These are phyloP conservation scores for Nemania serpens DNA, from an alignment of 2,329 filamentous ascomycete genomes.

Conservation along the genomic window DNA sequence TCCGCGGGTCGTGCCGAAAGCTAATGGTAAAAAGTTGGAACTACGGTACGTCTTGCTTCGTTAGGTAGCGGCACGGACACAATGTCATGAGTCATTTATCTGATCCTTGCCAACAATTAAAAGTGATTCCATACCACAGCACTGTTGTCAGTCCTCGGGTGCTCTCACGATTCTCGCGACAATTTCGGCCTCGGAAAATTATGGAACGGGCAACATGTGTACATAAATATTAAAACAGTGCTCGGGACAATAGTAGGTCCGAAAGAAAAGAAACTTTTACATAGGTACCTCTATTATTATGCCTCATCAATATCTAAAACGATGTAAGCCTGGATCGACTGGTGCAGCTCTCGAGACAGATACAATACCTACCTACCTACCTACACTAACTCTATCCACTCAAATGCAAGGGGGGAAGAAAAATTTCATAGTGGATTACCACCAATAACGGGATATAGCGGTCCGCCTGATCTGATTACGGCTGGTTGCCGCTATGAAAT, in stretches of 20 bases:
- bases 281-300: no score
- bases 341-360: no score
- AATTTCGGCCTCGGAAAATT: not conserved
- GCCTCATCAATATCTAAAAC: no score
- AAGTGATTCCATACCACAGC: not conserved
- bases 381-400: no score
- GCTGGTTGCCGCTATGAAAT: constrained; percentile 11
- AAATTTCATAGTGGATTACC: constrained; percentile 2
- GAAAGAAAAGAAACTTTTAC: no score
- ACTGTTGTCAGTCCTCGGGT: not conserved
- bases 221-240: no score
- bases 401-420: not conserved
- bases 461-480: constrained; percentile 20
- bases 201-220: not conserved
- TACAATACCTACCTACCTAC: no score
- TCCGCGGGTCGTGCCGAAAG: not conserved
- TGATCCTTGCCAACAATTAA: constrained; percentile 5
- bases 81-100: constrained; percentile 17
- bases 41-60: not conserved
- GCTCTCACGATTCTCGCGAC: no score
- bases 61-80: constrained; percentile 13
- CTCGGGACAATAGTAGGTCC: no score
- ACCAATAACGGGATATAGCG: constrained; percentile 23
- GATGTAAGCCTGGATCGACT: no score
- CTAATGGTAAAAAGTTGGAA: not conserved